Evolutionary conservation across 306 rosid genomes (phyloP).

Genomic region (Aeschynomene evenia): DNA sequence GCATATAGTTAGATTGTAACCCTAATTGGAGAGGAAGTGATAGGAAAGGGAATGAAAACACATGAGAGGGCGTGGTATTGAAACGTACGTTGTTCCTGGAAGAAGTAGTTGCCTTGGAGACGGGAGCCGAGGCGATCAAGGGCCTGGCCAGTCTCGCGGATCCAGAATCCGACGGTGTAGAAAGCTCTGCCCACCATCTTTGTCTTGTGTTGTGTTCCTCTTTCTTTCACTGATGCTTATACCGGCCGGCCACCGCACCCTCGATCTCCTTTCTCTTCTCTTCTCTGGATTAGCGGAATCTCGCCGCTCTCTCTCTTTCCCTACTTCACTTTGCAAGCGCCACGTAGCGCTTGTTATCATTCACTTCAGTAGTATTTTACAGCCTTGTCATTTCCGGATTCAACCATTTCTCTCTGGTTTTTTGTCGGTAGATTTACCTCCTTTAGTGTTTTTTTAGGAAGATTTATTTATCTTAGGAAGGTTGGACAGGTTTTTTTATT

Average conservation of each 20-base stretch:
- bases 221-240: neutral
- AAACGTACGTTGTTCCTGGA: constrained; percentile 80
- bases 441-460: too few species aligned
- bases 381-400: too few species aligned
- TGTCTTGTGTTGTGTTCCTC: neutral
- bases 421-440: too few species aligned
- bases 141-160: constrained; percentile 98
- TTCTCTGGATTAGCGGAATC: neutral
- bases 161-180: constrained; percentile 94
- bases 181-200: constrained; percentile 85
- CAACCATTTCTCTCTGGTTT: too few species aligned
- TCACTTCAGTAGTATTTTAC: too few species aligned
- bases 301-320: neutral
- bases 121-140: constrained; percentile 91
- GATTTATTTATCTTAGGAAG: too few species aligned
- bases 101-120: constrained; percentile 80
- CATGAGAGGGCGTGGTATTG: too few species aligned
- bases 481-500: too few species aligned
- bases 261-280: neutral
- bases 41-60: too few species aligned
- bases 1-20: neutral
- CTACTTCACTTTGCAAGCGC: neutral
- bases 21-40: constrained; percentile 9
- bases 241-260: neutral
- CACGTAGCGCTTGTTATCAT: too few species aligned